A percentile compares a stretch with the other conserved stretches of the same genome.
phyloP scores from a whole-genome alignment of 202 grass and related monocot species.

The Bolboschoenoplectus hybrid region DNA sequence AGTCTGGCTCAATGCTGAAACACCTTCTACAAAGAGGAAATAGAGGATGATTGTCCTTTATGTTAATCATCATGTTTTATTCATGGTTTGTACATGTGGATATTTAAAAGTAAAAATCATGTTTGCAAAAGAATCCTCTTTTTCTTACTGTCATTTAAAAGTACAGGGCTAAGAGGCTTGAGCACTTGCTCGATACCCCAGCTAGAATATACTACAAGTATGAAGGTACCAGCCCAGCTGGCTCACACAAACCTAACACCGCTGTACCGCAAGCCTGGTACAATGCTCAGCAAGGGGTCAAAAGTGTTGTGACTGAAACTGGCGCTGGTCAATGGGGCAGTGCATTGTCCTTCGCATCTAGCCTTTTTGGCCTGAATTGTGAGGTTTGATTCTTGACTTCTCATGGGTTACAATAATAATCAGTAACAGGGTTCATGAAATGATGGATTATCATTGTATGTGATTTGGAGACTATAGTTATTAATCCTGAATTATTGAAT shows the following conservation, averaged over 20 bases:
- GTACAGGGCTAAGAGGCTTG: conserved; percentile 73
- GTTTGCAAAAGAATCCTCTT: neutral
- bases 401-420: neutral
- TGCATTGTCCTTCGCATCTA: conserved; percentile 86
- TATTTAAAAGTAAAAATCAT: neutral
- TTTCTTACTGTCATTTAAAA: neutral
- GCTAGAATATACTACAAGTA: conserved; percentile 99
- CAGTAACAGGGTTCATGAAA: neutral
- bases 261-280: conserved; percentile 92
- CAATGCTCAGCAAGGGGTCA: conserved; percentile 78
- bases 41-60: neutral
- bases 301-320: conserved; percentile 83
- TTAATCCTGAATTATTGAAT: neutral
- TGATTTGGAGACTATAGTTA: neutral
- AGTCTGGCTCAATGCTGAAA: neutral
- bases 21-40: neutral
- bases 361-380: conserved; percentile 82
- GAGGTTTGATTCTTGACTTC: conserved; percentile 44
- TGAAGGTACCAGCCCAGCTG: conserved; percentile 92
- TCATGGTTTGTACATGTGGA: neutral
- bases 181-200: conserved; percentile 75
- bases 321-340: conserved; percentile 98
- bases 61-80: neutral
- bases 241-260: conserved; percentile 93
- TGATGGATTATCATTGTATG: neutral